Base-by-base conservation (phyloP, 129 eudicot genomes). In the Chrysanthemum makinoi region DNA sequence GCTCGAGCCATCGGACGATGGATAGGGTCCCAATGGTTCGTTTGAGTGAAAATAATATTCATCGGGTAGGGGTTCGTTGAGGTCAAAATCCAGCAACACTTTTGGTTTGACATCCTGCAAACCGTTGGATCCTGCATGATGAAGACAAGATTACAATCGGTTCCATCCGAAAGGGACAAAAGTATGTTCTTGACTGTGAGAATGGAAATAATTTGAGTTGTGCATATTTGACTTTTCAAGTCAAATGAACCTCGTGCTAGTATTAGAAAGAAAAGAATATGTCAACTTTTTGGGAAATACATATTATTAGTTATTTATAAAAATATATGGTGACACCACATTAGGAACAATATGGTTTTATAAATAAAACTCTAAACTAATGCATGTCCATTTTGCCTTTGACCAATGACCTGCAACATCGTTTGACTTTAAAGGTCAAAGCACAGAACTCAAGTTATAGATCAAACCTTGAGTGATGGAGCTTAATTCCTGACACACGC, bases 61-160 rank as follows among this genome's bases (percentile, higher is more conserved):
- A 52, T 90, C 82, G 33, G 75, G 68, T 62, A 43, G 86, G 72
- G 22, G 22, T 72, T 70, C 66, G 79, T 91, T 91, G 70, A 91
- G 97, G 83, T 88, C 97, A 52, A 91, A 59, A 55, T 51, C 67
- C 51, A 43, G 8, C 30, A 47, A 64, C 55, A 50, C 16, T 6
- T 62, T 49, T 17, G 20, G 39, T 65, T 83, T 86, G 53, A 46
- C 69, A 60, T 57, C 79, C 47, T 67, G 49, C 67, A 70, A 46
- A 67, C 80, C 48, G 13, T 67, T 33, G 43, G 74, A 47, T 66
- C 87, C 96, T 84, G 87, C 79, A 81, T 35, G 47, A 47, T 61
- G 15, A 60, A 70, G 65, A 2, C 33, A 68, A 58, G 46, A 30
- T 76, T 20, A 68, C 16, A 59, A 9, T 6, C 52, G 55, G 74